A percentile compares a stretch with the other conserved stretches of the same genome.
These are phyloP conservation scores for Phytophthora lateralis DNA, from an alignment of 352 stramenopile genomes.

Conservation along the genomic window DNA sequence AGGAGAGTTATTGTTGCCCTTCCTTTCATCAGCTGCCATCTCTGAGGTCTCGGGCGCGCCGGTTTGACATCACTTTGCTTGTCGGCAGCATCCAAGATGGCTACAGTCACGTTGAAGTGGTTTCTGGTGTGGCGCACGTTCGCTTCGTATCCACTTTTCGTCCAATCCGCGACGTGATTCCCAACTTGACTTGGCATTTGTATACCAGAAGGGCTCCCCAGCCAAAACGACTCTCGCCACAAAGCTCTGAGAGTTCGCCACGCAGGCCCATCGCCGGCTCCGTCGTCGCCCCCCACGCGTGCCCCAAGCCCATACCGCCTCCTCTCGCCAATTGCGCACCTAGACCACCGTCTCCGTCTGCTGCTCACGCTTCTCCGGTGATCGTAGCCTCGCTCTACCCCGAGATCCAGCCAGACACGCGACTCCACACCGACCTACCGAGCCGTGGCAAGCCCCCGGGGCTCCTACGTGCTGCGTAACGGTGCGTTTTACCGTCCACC, in stretches of 20 bases:
- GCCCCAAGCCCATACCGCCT: not conserved
- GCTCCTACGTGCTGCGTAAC: conserved; percentile 27
- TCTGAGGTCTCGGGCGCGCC: no score
- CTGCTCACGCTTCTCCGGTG: conserved; percentile 3
- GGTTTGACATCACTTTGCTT: no score
- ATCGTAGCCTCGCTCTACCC: conserved; percentile 14
- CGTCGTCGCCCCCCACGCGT: conserved; percentile 1
- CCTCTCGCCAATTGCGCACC: not conserved
- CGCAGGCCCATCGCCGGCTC: conserved; percentile 5
- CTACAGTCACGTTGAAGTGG: conserved; percentile 7
- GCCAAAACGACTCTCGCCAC: conserved; percentile 26
- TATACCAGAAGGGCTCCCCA: not conserved
- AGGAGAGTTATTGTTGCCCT: no score
- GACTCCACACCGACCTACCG: conserved; percentile 2
- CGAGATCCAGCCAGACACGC: conserved; percentile 11
- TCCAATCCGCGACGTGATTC: conserved; percentile 16
- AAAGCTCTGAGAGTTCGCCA: conserved; percentile 21
- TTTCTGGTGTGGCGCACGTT: conserved; percentile 2
- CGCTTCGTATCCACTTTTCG: conserved; percentile 11
- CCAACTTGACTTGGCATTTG: conserved; percentile 14
- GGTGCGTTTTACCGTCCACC: conserved; percentile 25
- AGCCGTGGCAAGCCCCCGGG: conserved; percentile 27
- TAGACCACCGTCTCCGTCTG: not conserved
- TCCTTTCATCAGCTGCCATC: no score
- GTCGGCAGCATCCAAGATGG: not conserved